Evolutionary conservation across 2,329 filamentous ascomycete genomes (phyloP).

Genomic region (Corinectria fuckeliana): DNA sequence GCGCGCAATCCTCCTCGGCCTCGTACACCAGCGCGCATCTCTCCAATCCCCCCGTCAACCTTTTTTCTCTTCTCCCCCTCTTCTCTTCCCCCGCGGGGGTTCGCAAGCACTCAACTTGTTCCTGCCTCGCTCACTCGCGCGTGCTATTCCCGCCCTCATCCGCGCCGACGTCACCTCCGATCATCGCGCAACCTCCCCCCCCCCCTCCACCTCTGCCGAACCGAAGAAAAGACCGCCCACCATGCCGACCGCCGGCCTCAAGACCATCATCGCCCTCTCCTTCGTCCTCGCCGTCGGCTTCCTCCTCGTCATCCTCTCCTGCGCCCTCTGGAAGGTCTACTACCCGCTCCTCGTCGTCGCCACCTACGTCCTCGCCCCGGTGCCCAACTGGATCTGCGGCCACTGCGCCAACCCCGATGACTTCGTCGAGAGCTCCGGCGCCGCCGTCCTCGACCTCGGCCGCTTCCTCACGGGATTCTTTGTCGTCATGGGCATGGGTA

Average conservation of each 20-base stretch:
- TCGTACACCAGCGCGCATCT: neutral
- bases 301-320: slow-evolving; percentile 97
- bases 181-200: neutral
- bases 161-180: slow-evolving; percentile 3
- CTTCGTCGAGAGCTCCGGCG: slow-evolving; percentile 86
- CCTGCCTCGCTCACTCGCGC: too few species aligned
- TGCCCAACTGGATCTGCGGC: slow-evolving; percentile 96
- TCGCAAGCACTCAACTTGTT: slow-evolving; percentile 1
- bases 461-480: slow-evolving; percentile 94
- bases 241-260: slow-evolving; percentile 85
- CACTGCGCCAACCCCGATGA: slow-evolving; percentile 92
- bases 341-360: slow-evolving; percentile 93
- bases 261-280: slow-evolving; percentile 98
- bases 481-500: slow-evolving; percentile 97
- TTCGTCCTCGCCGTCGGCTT: slow-evolving; percentile 99
- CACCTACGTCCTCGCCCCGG: slow-evolving; percentile 90
- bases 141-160: slow-evolving; percentile 12
- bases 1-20: neutral
- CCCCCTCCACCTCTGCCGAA: slow-evolving; percentile 4
- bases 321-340: slow-evolving; percentile 93
- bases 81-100: slow-evolving; percentile 13
- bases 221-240: slow-evolving; percentile 40
- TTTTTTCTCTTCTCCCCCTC: neutral
- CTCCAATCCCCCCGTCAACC: neutral
- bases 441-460: slow-evolving; percentile 88